Conservation (phyloP, 2,329 filamentous ascomycete genomes). For the Penicillium sp. region DNA sequence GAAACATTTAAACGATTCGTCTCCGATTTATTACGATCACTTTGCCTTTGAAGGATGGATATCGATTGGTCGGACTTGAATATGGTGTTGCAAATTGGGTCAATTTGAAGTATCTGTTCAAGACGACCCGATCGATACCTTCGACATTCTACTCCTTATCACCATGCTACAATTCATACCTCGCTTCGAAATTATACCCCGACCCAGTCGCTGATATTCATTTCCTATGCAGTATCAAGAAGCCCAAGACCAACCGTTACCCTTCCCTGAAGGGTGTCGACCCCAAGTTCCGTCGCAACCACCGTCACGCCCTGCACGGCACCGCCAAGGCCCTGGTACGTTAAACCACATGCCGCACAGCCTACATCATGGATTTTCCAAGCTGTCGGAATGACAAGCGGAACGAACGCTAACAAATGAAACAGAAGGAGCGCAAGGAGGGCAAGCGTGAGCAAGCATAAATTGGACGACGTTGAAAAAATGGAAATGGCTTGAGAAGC, state of each 20-base stretch:
- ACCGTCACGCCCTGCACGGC: slow-evolving; percentile 99
- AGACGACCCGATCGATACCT: not conserved
- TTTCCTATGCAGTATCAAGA: slow-evolving; percentile 82
- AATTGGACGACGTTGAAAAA: slow-evolving; percentile 41
- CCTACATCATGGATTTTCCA: not conserved
- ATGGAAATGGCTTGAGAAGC: slow-evolving; percentile 35
- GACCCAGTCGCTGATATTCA: slow-evolving; percentile 27
- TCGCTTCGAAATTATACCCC: not conserved
- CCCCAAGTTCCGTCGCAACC: slow-evolving; percentile 99
- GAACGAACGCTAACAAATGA: slow-evolving; percentile 37
- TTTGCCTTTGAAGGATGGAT: not conserved
- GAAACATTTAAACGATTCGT: not conserved
- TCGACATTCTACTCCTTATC: slow-evolving; percentile 4
- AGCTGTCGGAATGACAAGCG: not conserved
- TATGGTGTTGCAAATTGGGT: slow-evolving; percentile 5
- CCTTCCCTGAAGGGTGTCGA: slow-evolving; percentile 98
- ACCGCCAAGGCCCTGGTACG: slow-evolving; percentile 97
- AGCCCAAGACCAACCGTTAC: slow-evolving; percentile 99
- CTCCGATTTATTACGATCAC: not conserved
- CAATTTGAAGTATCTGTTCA: slow-evolving; percentile 2
- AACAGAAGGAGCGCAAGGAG: slow-evolving; percentile 95
- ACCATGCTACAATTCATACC: not conserved
- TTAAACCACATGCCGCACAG: slow-evolving; percentile 31
- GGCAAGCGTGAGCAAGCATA: slow-evolving; percentile 90
- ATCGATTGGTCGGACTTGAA: slow-evolving; percentile 13